phyloP scores from a whole-genome alignment of 1,284 basidiomycete genomes.

The Rhizoctonia solani region DNA sequence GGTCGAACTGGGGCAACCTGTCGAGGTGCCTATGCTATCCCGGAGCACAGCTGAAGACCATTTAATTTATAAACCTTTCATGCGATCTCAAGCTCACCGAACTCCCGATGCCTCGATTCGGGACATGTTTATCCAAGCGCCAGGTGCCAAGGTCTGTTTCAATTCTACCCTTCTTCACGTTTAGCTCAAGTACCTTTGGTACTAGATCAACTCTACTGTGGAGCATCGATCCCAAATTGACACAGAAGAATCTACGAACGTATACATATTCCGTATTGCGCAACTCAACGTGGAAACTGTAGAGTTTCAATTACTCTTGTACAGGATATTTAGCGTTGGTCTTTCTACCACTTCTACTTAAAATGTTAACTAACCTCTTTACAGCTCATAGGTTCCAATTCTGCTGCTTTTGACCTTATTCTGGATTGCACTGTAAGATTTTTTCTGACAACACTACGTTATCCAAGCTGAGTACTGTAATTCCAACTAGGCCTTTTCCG shows the following conservation, averaged over 20 bases:
- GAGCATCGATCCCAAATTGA: neutral
- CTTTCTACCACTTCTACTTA: conserved; percentile 44
- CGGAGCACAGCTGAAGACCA: conserved; percentile 57
- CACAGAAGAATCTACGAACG: conserved; percentile 47
- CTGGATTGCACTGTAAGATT: conserved; percentile 73
- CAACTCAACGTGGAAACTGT: conserved; percentile 78
- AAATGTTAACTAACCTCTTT: conserved; percentile 79
- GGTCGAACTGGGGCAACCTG: conserved; percentile 73
- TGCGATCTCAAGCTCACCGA: conserved; percentile 67
- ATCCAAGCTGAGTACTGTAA: neutral
- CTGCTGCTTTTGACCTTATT: conserved; percentile 68
- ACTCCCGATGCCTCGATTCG: conserved; percentile 61
- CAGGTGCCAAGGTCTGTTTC: conserved; percentile 52
- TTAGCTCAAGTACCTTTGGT: no score
- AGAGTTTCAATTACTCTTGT: conserved; percentile 84
- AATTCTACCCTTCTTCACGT: no score
- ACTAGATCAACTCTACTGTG: no score
- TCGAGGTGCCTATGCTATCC: conserved; percentile 66
- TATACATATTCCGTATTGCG: conserved; percentile 47
- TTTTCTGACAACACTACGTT: neutral
- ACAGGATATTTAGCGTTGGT: conserved; percentile 76
- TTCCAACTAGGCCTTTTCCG: conserved; percentile 60
- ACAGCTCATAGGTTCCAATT: conserved; percentile 49
- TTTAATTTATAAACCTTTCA: conserved; percentile 66
- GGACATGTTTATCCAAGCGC: conserved; percentile 69